Base-by-base conservation (phyloP, 805 yeast genomes). In the Jamesozyma lodderae region DNA sequence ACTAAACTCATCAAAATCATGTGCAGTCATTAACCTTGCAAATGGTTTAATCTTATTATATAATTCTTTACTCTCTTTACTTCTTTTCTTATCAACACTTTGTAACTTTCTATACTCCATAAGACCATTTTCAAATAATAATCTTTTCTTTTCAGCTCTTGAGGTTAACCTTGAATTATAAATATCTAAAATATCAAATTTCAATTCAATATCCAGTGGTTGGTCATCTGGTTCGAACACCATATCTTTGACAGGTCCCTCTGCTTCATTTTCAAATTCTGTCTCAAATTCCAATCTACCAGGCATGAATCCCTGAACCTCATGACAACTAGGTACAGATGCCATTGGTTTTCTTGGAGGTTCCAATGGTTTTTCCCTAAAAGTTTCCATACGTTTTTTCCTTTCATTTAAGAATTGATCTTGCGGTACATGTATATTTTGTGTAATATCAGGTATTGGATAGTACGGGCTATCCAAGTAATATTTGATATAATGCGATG, bases 281-380 rank as follows among this genome's bases (percentile, higher is more conserved):
- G 81, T 85, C 53, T 92, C 99, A 59, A 92, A 92, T 60, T 92
- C 99, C 44, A 92, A 67, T 53, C 99, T 76, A 31, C 97, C 99
- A 28, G 99, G 99, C 99, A 92, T 92, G 58, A 79, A 92, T 3
- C 96, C 96, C 59, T 92, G 97, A 44, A 92, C 77, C 53, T 94
- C 97, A 55, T 94, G 96, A 64, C 97, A 88, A 41, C 92, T 72
- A 0, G 99, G 99, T 6, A 83, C 90, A 6, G 96, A 86, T 0
- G 96, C 88, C 33, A 83, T 77, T 4, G 94, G 86, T 57, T 90
- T 92, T 43, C 79, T 76, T 37, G 87, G 88, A 22, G 94, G 92
- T 10, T 94, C 94, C 45, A 84, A 62, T 6, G 94, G 87, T 42
- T 78, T 63, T 45, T 77, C 78, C 47, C 78, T 71, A 43, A 88